Base-by-base conservation (phyloP, 2,329 filamentous ascomycete species). In the Venturia aucupariae region DNA sequence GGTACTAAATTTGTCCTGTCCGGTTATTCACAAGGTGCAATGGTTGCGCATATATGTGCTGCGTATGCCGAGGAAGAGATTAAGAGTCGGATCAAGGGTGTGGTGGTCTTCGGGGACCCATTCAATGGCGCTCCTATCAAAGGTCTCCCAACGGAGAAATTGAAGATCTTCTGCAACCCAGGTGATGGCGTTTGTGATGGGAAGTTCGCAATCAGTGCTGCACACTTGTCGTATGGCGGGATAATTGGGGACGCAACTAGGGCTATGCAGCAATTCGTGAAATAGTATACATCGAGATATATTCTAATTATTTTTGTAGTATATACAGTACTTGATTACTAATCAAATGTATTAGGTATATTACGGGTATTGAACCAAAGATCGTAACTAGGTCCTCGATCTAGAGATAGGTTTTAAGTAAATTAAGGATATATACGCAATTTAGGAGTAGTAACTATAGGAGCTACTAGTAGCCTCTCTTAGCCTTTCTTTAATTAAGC, bases 11-110 rank as follows among this genome's bases (percentile, higher is more conserved):
- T 74, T 44, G 68, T 74, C 24, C 64, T 73, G 1, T 72, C 70
- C 2, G 72, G 72, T 19, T 74, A 74, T 62, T 70, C 67, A 1
- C 73, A 75, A 64, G 73, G 73, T 15, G 72, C 65, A 10, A 72
- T 73, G 71, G 71, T 74, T 6, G 71, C 72, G 4, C 72, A 64
- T 44, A 48, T 42, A 27, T 35, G 61, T 24, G 38, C 51, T 32
- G 63, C 63, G n/a, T 51, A 54, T 51, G 24, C 27, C 17, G 24
- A 62, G 13, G 73, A 51, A 27, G 39, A 6, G 8, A 51, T 55
- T 11, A 46, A 32, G 38, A 42, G 10, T 27, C 63, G 30, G 35
- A 38, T 64, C n/a, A 38, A 61, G 15, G 59, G 30, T 61, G 59
- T 41, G n/a, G 59, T 61, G 17, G 35, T 35, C 17, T 64, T 64